These are phyloP conservation scores for Geum urbanum DNA, from an alignment of 306 rosid species.

Conservation along the genomic window DNA sequence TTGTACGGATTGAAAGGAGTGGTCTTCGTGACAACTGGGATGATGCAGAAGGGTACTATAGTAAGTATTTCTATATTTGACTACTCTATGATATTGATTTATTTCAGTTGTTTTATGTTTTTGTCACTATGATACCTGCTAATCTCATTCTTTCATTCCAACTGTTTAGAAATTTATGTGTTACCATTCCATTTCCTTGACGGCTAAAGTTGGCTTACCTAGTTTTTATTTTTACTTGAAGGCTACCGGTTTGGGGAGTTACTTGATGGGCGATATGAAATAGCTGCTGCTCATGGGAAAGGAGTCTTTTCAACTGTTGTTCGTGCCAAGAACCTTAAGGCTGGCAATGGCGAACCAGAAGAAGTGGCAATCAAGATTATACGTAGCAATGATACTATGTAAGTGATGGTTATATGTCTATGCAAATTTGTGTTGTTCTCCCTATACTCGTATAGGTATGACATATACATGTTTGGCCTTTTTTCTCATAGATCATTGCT, in stretches of 20 bases:
- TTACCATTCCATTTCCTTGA: neutral
- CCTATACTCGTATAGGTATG: neutral
- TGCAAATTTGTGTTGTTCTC: conserved; percentile 9
- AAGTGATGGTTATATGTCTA: conserved; percentile 29
- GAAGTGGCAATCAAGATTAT: conserved; percentile 95
- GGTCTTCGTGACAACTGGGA: conserved; percentile 97
- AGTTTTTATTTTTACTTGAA: conserved; percentile 17
- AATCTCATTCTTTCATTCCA: neutral
- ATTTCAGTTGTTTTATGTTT: conserved; percentile 7
- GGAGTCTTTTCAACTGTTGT: conserved; percentile 98
- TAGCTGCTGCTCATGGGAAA: conserved; percentile 89
- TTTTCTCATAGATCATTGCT: conserved; percentile 16
- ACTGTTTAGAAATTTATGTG: neutral
- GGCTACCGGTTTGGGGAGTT: conserved; percentile 91
- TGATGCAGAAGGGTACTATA: conserved; percentile 97
- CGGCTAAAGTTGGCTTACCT: neutral
- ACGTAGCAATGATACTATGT: conserved; percentile 97
- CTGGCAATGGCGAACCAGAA: conserved; percentile 76
- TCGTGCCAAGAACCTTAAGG: conserved; percentile 77
- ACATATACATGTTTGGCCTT: neutral
- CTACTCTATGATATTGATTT: neutral
- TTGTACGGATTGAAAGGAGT: conserved; percentile 66
- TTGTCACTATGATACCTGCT: neutral
- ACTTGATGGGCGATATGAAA: conserved; percentile 94
- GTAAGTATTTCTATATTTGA: conserved; percentile 42